Percentiles rank a stretch among this genome's conserved stretches.
These are phyloP conservation scores for Fusarium heterosporum DNA, from an alignment of 2,329 filamentous ascomycete species.

Conservation along the genomic window DNA sequence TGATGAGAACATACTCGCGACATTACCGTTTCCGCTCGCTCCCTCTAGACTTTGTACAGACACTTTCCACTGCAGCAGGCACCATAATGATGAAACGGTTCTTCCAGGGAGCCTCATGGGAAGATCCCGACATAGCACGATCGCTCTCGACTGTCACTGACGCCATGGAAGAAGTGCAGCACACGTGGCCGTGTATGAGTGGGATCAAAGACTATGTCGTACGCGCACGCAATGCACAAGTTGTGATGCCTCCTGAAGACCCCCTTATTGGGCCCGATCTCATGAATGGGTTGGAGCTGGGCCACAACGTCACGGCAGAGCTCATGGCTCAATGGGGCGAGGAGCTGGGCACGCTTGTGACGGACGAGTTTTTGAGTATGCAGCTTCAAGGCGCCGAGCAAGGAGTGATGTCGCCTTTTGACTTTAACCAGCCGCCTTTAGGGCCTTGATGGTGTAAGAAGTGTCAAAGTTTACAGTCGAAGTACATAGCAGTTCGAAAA, in stretches of 20 bases:
- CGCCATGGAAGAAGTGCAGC: constrained; percentile 64
- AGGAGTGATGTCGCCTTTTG: constrained; percentile 46
- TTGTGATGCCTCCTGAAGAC: constrained; percentile 49
- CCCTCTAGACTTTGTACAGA: constrained; percentile 62
- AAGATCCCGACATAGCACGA: constrained; percentile 60
- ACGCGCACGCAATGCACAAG: constrained; percentile 48
- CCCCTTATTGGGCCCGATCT: constrained; percentile 50
- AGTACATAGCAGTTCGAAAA: constrained; percentile 1
- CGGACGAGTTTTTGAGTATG: constrained; percentile 52
- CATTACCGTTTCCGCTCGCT: constrained; percentile 59
- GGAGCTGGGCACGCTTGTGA: constrained; percentile 51
- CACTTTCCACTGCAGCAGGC: constrained; percentile 60
- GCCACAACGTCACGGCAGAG: constrained; percentile 39
- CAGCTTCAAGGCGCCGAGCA: constrained; percentile 48
- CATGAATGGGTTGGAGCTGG: constrained; percentile 51
- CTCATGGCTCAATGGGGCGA: constrained; percentile 49
- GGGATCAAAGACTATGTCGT: constrained; percentile 55
- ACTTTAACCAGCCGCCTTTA: constrained; percentile 47
- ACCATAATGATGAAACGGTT: constrained; percentile 61
- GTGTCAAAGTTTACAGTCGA: neutral
- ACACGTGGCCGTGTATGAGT: constrained; percentile 60
- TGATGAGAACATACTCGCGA: constrained; percentile 58
- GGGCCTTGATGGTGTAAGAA: constrained; percentile 7
- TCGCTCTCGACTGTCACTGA: constrained; percentile 62
- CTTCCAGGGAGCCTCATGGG: constrained; percentile 55